Conservation (phyloP, 2,329 filamentous ascomycete genomes). For the Penicillium aurantiogriseum region DNA sequence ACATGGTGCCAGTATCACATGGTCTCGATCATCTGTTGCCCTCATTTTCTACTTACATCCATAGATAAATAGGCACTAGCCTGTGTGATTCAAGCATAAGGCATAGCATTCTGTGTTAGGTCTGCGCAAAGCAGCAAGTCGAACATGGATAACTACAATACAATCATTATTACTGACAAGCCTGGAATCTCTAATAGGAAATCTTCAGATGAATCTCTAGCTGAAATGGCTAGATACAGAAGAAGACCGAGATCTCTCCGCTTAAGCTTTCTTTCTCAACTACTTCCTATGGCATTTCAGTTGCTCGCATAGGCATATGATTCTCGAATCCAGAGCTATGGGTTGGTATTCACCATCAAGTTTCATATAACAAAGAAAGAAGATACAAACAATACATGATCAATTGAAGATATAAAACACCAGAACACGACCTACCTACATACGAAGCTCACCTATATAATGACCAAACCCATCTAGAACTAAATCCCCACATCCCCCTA, state of each 20-base stretch:
- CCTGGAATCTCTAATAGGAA: too few species aligned
- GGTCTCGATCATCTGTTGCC: not conserved
- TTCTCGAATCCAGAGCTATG: too few species aligned
- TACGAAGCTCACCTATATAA: not conserved
- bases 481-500: not conserved
- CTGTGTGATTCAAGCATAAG: not conserved
- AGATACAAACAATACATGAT: not conserved
- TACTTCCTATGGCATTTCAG: too few species aligned
- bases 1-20: not conserved
- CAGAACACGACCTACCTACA: not conserved
- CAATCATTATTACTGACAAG: too few species aligned
- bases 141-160: too few species aligned
- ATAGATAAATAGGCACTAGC: not conserved
- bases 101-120: not conserved
- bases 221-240: too few species aligned
- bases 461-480: not conserved
- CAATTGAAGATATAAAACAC: not conserved
- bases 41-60: not conserved
- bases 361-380: too few species aligned
- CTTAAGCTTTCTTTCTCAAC: too few species aligned
- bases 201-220: too few species aligned
- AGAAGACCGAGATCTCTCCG: too few species aligned
- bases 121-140: not conserved
- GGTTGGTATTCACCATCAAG: too few species aligned
- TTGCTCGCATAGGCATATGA: too few species aligned